These are phyloP conservation scores for Trematosphaeria pertusa DNA, from an alignment of 2,329 filamentous ascomycete genomes.

Conservation along the genomic window DNA sequence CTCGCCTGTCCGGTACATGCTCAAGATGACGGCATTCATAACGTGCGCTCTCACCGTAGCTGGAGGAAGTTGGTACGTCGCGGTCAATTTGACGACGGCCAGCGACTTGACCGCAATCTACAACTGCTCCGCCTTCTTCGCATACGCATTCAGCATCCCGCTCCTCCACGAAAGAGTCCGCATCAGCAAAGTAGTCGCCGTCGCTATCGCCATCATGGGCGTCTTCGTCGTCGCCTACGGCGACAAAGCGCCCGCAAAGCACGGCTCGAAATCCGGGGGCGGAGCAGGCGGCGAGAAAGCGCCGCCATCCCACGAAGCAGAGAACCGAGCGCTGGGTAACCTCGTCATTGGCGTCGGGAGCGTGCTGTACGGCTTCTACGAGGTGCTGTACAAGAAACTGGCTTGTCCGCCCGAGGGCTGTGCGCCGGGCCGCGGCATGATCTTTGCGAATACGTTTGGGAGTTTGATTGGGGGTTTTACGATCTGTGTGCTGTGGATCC, in stretches of 20 bases:
- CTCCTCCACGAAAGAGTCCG: conserved; percentile 84
- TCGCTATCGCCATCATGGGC: conserved; percentile 84
- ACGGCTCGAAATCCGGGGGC: conserved; percentile 63
- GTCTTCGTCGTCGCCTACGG: conserved; percentile 97
- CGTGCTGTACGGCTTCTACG: conserved; percentile 94
- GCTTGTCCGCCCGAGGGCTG: conserved; percentile 93
- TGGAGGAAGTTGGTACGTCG: conserved; percentile 93
- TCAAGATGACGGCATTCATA: conserved; percentile 79
- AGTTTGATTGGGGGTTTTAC: conserved; percentile 88
- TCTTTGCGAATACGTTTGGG: conserved; percentile 94
- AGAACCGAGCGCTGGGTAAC: conserved; percentile 81
- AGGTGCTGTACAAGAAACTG: conserved; percentile 92
- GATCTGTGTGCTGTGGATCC: conserved; percentile 86
- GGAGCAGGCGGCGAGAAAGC: conserved; percentile 59
- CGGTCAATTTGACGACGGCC: conserved; percentile 90
- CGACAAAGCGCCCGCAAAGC: conserved; percentile 65
- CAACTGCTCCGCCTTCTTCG: conserved; percentile 99
- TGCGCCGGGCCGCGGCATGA: conserved; percentile 84
- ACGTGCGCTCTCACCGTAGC: conserved; percentile 88
- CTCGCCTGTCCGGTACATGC: conserved; percentile 74
- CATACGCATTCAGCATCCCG: conserved; percentile 94
- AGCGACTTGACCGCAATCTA: conserved; percentile 97
- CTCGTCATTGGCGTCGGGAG: conserved; percentile 89
- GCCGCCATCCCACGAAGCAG: conserved; percentile 60
- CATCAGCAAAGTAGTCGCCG: conserved; percentile 83